Percentiles rank a stretch among this genome's conserved stretches.
These are phyloP conservation scores for Furcasterigmium sp. DNA, from an alignment of 2,329 filamentous ascomycete species.

Conservation along the genomic window DNA sequence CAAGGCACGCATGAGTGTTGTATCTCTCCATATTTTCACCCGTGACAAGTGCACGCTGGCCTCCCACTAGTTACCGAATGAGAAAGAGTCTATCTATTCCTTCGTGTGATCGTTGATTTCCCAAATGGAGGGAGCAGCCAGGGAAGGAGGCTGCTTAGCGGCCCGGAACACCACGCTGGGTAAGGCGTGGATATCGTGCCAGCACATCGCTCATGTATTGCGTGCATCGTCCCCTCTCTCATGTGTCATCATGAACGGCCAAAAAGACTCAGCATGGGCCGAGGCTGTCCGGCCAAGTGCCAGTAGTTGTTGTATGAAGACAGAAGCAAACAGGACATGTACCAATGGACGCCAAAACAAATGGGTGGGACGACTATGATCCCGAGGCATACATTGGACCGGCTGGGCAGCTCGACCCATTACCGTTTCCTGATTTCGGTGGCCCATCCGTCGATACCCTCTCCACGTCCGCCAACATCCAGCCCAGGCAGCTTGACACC, in stretches of 20 bases:
- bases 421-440: constrained; percentile 81
- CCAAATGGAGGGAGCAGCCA: neutral
- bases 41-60: neutral
- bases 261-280: neutral
- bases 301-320: neutral
- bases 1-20: neutral
- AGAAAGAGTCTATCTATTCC: constrained; percentile 4
- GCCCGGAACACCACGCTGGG: too few species aligned
- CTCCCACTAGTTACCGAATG: neutral
- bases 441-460: constrained; percentile 93
- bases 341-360: neutral
- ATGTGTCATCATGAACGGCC: too few species aligned
- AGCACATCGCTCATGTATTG: too few species aligned
- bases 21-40: neutral
- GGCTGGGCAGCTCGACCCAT: constrained; percentile 11
- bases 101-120: constrained; percentile 1
- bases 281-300: neutral
- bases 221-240: too few species aligned
- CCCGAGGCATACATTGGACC: neutral
- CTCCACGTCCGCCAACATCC: constrained; percentile 74
- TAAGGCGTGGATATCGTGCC: too few species aligned
- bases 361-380: neutral
- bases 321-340: neutral
- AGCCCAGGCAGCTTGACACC: constrained; percentile 67
- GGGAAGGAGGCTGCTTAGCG: too few species aligned